Conservation (phyloP, 2,329 filamentous ascomycete genomes). For the Penicillium carneum region DNA sequence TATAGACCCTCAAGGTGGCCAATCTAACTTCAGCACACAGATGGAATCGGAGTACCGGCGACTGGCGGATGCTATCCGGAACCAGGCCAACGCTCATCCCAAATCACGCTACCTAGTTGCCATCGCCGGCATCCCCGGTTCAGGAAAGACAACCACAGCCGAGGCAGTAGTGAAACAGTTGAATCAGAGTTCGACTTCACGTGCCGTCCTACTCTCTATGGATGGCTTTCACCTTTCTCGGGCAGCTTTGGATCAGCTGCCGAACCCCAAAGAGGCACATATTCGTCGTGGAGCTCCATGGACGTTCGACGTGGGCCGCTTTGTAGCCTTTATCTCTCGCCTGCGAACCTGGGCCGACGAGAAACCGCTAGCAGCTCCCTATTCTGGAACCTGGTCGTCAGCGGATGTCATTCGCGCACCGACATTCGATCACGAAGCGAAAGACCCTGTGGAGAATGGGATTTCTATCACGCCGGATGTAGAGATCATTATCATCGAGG, state of each 20-base stretch:
- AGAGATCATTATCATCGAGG: slow-evolving; percentile 32
- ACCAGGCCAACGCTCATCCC: slow-evolving; percentile 24
- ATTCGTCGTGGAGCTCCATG: slow-evolving; percentile 48
- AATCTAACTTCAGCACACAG: slow-evolving; percentile 17
- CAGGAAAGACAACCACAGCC: slow-evolving; percentile 48
- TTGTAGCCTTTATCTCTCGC: slow-evolving; percentile 39
- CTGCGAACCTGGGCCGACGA: slow-evolving; percentile 40
- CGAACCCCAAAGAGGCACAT: slow-evolving; percentile 45
- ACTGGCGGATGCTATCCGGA: slow-evolving; percentile 31
- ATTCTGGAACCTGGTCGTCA: slow-evolving; percentile 16
- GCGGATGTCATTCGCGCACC: slow-evolving; percentile 39
- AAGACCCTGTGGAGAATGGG: slow-evolving; percentile 45
- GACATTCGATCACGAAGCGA: slow-evolving; percentile 47
- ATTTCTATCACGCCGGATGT: slow-evolving; percentile 36
- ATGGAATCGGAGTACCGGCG: slow-evolving; percentile 37
- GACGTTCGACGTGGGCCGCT: slow-evolving; percentile 46
- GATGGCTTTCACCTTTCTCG: slow-evolving; percentile 50
- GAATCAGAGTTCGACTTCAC: slow-evolving; percentile 24
- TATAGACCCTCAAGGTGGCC: not conserved
- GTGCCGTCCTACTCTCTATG: slow-evolving; percentile 43
- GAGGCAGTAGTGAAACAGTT: slow-evolving; percentile 38
- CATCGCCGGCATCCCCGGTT: slow-evolving; percentile 45
- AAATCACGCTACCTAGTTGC: slow-evolving; percentile 37
- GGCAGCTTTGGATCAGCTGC: slow-evolving; percentile 40
- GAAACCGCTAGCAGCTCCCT: slow-evolving; percentile 13